A percentile compares a stretch with the other conserved stretches of the same genome.
Evolutionary conservation across 2,329 filamentous ascomycete species (phyloP).

Genomic region (Hypoxylon rubiginosum): DNA sequence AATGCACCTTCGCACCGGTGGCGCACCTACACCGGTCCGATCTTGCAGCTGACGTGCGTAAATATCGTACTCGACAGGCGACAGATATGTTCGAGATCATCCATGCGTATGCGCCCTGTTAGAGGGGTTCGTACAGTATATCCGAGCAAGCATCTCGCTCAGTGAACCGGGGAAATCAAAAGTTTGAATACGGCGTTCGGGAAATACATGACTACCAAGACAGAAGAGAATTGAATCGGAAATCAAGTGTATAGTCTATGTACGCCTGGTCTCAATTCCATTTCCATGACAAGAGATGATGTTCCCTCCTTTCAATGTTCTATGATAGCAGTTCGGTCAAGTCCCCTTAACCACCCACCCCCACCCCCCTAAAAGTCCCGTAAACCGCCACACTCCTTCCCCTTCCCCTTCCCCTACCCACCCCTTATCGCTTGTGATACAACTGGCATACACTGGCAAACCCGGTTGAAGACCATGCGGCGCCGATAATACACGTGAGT

Average conservation of each 20-base stretch:
- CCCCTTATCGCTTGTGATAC: conserved; percentile 42
- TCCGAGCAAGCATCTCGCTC: too few relatives aligned
- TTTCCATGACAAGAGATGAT: conserved; percentile 37
- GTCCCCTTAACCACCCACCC: too few relatives aligned
- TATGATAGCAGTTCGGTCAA: conserved; percentile 7
- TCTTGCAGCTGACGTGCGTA: conserved; percentile 1
- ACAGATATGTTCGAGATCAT: not conserved
- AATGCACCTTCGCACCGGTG: too few relatives aligned
- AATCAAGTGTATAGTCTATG: conserved; percentile 31
- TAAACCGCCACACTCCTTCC: conserved; percentile 40
- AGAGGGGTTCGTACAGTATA: too few relatives aligned
- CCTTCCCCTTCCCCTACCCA: conserved; percentile 11
- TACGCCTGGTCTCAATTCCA: conserved; percentile 22
- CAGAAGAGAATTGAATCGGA: not conserved
- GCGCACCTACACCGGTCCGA: too few relatives aligned
- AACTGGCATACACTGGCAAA: conserved; percentile 35
- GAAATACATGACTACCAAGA: not conserved
- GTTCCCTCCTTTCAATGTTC: conserved; percentile 35
- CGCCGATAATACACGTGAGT: conserved; percentile 33
- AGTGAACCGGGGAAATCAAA: too few relatives aligned
- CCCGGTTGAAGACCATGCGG: not conserved
- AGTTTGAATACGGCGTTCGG: not conserved
- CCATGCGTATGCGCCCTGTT: too few relatives aligned
- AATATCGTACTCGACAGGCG: not conserved
- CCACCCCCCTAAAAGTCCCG: not conserved